These are phyloP conservation scores for Aulographum hederae DNA, from an alignment of 2,329 filamentous ascomycete genomes.

Conservation along the genomic window DNA sequence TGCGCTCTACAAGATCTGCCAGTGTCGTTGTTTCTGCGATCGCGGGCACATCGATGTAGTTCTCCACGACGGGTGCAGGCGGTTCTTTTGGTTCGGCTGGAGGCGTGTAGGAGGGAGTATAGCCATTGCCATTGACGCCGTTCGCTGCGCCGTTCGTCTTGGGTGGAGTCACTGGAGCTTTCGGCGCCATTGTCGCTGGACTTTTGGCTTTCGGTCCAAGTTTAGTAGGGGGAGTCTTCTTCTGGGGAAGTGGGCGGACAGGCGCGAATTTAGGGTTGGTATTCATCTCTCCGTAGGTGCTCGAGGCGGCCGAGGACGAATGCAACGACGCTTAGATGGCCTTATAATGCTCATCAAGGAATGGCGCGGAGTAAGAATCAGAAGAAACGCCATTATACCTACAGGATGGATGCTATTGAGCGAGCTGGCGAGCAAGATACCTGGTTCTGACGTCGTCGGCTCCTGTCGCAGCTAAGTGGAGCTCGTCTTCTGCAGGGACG, in stretches of 20 bases:
- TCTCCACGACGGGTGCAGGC: conserved; percentile 1
- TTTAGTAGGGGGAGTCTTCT: background rate
- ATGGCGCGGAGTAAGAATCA: too few species aligned
- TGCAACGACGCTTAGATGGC: too few species aligned
- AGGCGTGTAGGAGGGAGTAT: background rate
- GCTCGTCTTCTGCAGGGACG: too few species aligned
- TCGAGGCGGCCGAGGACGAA: too few species aligned
- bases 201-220: background rate
- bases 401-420: too few species aligned
- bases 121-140: background rate
- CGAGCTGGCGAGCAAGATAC: too few species aligned
- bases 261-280: background rate
- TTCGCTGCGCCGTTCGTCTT: background rate
- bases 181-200: background rate
- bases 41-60: conserved; percentile 1
- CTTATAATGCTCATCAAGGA: too few species aligned
- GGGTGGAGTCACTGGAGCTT: background rate
- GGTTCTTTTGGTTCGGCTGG: background rate
- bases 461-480: too few species aligned
- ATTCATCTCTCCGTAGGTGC: too few species aligned
- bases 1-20: background rate
- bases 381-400: too few species aligned
- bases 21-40: background rate
- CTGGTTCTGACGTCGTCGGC: too few species aligned
- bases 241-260: background rate